These are phyloP conservation scores for maize (Zea mays) DNA, from an alignment of 176 grass and related monocot genomes.

Conservation along the genomic window DNA sequence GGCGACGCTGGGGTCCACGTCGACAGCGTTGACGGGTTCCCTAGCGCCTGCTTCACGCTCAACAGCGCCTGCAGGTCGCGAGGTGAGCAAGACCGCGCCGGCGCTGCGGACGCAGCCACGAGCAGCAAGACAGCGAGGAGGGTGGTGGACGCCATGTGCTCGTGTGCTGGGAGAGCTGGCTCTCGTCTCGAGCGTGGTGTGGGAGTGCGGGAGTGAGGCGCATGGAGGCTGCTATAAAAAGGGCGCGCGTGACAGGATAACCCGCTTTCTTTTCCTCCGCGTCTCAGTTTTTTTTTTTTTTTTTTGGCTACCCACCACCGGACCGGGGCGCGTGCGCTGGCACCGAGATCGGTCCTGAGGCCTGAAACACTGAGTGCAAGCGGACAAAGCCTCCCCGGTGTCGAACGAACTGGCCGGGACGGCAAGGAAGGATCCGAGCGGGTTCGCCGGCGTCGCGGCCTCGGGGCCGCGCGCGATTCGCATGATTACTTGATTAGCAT, in stretches of 20 bases:
- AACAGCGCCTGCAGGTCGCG: constrained; percentile 56
- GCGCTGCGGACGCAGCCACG: neutral
- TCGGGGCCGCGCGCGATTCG: neutral
- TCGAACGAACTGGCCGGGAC: neutral
- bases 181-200: neutral
- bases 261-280: neutral
- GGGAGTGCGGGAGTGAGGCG: constrained; percentile 34
- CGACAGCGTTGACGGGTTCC: constrained; percentile 52
- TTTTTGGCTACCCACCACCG: constrained; percentile 7
- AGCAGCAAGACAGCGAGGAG: neutral
- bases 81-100: constrained; percentile 31
- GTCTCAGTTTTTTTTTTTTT: no score
- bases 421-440: constrained; percentile 21
- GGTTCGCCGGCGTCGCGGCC: neutral
- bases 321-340: constrained; percentile 10
- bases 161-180: constrained; percentile 7
- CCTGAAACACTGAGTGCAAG: constrained; percentile 22
- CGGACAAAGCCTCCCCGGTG: neutral
- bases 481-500: constrained; percentile 34
- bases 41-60: constrained; percentile 58
- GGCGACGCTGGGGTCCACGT: constrained; percentile 38
- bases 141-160: constrained; percentile 22
- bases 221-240: constrained; percentile 48
- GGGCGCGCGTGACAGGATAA: constrained; percentile 36
- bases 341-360: constrained; percentile 9